Base-by-base conservation (phyloP, 1,139 yeast species). In the Debaryomyces coudertii region DNA sequence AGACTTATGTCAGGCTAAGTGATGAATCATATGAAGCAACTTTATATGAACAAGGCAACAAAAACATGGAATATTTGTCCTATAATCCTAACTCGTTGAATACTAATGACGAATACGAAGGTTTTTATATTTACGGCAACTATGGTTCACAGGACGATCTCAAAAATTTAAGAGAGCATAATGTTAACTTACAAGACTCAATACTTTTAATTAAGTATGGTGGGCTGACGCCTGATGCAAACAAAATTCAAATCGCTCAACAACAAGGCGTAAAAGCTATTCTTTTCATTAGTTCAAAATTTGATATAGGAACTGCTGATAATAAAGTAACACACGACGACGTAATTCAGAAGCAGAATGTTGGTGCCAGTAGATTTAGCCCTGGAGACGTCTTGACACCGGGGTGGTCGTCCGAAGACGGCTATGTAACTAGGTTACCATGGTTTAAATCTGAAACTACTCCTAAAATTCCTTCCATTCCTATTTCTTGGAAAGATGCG, bases 341-440 rank as follows among this genome's bases (percentile, higher is more conserved):
- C 39, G 72, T 81, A 0, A 80, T 87, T 23, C 85, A 85, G 58
- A 77, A 82, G 47, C 77, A 77, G 22, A 77, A 87, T 47, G 87
- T 87, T 2, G 95, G 86, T 0, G 71, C 83, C 31, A 73, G 86
- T 0, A 82, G 88, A 47, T 69, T 73, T 48, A 78, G 81, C 47
- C 82, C 95, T 0, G 98, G 98, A 2, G 95, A 90, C 61, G 79
- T 89, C 2, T 64, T 88, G 18, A 78, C 87, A 1, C 95, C 96
- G 0, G 96, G 95, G 0, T 85, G 88, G 85, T 71, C 86, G 0
- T 69, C 85, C 2, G 67, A 71, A n/a, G 72, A 68, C 15, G 72
- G 70, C 0, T 67, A 63, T 49, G 67, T 62, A 4, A 56, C 68
- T 9, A 66, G 75, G 42, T 57, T 71, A 15, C 62, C 71, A 7